A percentile compares a stretch with the other conserved stretches of the same genome.
Conservation (phyloP, 2,329 filamentous ascomycete genomes). For the Cryphonectria japonica region DNA sequence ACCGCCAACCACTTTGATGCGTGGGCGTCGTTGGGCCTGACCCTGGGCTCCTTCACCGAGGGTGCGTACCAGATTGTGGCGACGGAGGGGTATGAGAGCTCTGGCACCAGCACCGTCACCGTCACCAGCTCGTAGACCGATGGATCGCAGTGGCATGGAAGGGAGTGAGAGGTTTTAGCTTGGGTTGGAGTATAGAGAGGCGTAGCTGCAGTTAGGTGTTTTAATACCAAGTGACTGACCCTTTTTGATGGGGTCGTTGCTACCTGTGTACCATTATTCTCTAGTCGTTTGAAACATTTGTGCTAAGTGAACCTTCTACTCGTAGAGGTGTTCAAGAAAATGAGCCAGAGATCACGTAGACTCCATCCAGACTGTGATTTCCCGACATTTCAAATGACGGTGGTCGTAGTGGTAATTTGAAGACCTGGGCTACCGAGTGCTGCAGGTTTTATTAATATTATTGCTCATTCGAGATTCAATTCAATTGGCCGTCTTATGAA, state of each 20-base stretch:
- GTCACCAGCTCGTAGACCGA: slow-evolving; percentile 27
- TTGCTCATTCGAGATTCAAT: no score
- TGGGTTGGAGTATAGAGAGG: not conserved
- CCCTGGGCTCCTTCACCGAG: slow-evolving; percentile 48
- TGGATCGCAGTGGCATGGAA: not conserved
- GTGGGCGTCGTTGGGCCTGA: slow-evolving; percentile 50
- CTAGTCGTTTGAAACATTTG: not conserved
- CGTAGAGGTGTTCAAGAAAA: no score
- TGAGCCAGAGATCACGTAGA: no score
- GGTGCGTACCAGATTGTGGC: slow-evolving; percentile 54
- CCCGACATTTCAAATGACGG: no score
- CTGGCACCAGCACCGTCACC: slow-evolving; percentile 48
- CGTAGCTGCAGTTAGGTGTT: not conserved
- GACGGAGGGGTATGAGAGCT: slow-evolving; percentile 56
- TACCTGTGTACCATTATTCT: not conserved
- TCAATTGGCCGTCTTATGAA: no score
- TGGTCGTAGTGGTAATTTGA: no score
- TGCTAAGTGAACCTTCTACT: no score
- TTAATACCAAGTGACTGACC: not conserved
- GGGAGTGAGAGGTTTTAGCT: not conserved
- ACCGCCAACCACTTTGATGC: slow-evolving; percentile 56
- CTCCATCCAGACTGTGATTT: no score
- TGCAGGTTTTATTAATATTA: no score
- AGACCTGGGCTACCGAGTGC: no score
- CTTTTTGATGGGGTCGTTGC: not conserved